Evolutionary conservation across 257 asterid species (phyloP), one percentile per base, ranked within the genome.

Genomic region (Coffea canephora): DNA sequence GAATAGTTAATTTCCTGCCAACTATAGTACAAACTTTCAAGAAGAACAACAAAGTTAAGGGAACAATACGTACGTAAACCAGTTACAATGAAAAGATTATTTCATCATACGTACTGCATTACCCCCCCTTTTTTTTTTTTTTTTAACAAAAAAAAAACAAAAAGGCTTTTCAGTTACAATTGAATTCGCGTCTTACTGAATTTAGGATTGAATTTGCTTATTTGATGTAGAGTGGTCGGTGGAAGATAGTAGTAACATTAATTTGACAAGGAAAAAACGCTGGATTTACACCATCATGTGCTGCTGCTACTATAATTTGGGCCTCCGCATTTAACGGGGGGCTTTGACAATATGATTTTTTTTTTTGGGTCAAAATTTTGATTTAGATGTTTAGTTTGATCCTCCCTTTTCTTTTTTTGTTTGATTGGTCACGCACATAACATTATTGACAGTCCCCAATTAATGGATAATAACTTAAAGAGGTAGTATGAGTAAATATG

Each of bases 401-500:
- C 34, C 34, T 49, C 41, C 34, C 21, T 39, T 69, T 43, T 62
- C 25, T 8, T 36, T 36, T 31, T 34, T 65, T 74, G 45, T 14
- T 39, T 65, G 34, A 31, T 27, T 45, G 80, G 61, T 66, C 72
- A 74, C 41, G 71, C 10, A 59, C 19, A 76, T 55, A 75, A 65
- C 61, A 64, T 46, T 73, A 71, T 70, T 77, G 73, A 34, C 34
- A 71, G 67, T 79, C 34, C 64, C 78, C 64, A 39, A 34, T 64
- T 61, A 25, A 82, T 77, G 81, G 70, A 71, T 48, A 64, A 72
- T 48, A 64, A 72, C 49, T 57, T 75, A 73, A 50, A 78, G 69
- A 27, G 66, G 3, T 43, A 27, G 57, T 34, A 80, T n/a, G 76
- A 82, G 70, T 69, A 71, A 45, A 54, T 77, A 54, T 64, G 49